Evolutionary conservation across 1,284 basidiomycete species (phyloP).

Genomic region (Moesziomyces parantarcticus): DNA sequence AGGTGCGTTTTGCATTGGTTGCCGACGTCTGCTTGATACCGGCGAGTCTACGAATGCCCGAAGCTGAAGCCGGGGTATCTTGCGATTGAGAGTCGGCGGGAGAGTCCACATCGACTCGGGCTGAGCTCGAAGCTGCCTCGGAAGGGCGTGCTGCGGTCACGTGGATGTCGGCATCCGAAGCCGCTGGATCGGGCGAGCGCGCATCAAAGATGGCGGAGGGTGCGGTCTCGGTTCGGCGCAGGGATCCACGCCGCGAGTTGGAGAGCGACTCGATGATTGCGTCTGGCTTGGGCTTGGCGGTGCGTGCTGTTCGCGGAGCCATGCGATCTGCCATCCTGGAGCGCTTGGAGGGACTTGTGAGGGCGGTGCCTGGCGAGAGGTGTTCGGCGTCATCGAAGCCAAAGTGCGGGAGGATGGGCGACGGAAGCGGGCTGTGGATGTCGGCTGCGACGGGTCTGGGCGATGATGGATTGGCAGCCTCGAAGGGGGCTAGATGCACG

Average conservation of each 20-base stretch:
- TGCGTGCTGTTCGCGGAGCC: slow-evolving; percentile 25
- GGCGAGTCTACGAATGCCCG: slow-evolving; percentile 28
- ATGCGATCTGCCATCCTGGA: slow-evolving; percentile 43
- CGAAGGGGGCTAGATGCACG: slow-evolving; percentile 2
- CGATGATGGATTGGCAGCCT: background rate
- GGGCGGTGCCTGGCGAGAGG: slow-evolving; percentile 11
- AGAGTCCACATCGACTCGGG: slow-evolving; percentile 5
- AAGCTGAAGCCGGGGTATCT: slow-evolving; percentile 8
- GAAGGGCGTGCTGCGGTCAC: slow-evolving; percentile 6
- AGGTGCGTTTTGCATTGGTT: slow-evolving; percentile 42
- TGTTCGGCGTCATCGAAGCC: slow-evolving; percentile 6
- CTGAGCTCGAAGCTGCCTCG: slow-evolving; percentile 14
- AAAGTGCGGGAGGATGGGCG: slow-evolving; percentile 8
- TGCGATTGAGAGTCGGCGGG: slow-evolving; percentile 30
- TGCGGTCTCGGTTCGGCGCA: slow-evolving; percentile 37
- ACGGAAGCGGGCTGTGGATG: slow-evolving; percentile 20
- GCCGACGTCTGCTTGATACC: slow-evolving; percentile 44
- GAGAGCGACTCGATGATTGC: slow-evolving; percentile 13
- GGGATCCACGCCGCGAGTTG: slow-evolving; percentile 17
- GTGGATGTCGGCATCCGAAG: slow-evolving; percentile 4
- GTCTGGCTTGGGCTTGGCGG: slow-evolving; percentile 19
- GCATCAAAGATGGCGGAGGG: slow-evolving; percentile 17
- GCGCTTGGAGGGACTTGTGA: slow-evolving; percentile 36
- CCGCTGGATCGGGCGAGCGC: background rate
- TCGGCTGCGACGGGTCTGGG: background rate